phyloP scores from a whole-genome alignment of 1,284 basidiomycete species.

The Sanghuangporus sanghuang region DNA sequence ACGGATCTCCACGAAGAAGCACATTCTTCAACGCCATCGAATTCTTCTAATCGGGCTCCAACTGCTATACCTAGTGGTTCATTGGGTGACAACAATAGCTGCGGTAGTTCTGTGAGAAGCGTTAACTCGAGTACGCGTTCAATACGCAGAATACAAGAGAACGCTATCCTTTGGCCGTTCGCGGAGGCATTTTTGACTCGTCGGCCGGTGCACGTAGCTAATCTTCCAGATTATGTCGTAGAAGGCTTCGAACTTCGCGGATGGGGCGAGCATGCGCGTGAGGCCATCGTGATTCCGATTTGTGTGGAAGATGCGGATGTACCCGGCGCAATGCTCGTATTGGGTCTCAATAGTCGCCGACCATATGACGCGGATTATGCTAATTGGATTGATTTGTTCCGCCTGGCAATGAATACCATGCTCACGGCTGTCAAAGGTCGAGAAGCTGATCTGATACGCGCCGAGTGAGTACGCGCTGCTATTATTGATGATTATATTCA shows the following conservation, averaged over 20 bases:
- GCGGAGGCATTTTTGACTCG: conserved; percentile 10
- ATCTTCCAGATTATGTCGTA: conserved; percentile 9
- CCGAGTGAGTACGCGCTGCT: conserved; percentile 18
- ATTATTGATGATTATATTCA: background rate
- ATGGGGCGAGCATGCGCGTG: conserved; percentile 23
- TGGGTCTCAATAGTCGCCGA: conserved; percentile 24
- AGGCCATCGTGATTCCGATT: conserved; percentile 24
- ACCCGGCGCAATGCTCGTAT: conserved; percentile 20
- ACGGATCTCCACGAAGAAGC: background rate
- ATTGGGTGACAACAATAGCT: background rate
- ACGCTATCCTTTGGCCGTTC: conserved; percentile 12
- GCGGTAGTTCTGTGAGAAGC: background rate
- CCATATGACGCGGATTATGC: conserved; percentile 23
- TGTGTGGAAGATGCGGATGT: conserved; percentile 16
- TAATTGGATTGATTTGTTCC: conserved; percentile 21
- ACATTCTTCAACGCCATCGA: background rate
- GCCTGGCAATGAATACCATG: conserved; percentile 17
- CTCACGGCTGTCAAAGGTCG: conserved; percentile 22
- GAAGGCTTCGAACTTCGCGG: conserved; percentile 20
- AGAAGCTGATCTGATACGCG: conserved; percentile 22
- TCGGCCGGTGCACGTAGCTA: conserved; percentile 8
- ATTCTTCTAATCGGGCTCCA: background rate
- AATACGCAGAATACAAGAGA: background rate
- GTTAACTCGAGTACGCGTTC: background rate
- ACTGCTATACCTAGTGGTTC: background rate